Conservation (phyloP, 805 yeast genomes). For the Priceomyces castillae region DNA sequence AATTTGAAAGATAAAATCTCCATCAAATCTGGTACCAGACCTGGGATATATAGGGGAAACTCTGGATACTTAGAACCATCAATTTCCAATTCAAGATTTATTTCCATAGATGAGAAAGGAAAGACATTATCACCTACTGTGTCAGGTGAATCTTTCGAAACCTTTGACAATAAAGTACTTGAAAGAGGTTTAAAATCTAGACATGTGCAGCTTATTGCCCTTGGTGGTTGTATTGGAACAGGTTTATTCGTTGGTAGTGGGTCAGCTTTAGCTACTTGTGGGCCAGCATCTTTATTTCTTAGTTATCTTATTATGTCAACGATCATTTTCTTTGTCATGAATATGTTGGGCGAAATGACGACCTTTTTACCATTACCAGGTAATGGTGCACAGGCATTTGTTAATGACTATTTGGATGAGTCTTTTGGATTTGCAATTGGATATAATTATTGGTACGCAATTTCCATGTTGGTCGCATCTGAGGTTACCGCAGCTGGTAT, state of each 20-base stretch:
- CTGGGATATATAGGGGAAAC: conserved; percentile 24
- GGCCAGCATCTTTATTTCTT: conserved; percentile 62
- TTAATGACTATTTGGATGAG: conserved; percentile 24
- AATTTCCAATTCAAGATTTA: conserved; percentile 27
- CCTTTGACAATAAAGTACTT: conserved; percentile 23
- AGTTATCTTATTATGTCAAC: conserved; percentile 21
- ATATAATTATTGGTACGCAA: conserved; percentile 35
- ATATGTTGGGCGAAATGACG: conserved; percentile 32
- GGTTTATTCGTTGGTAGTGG: conserved; percentile 69
- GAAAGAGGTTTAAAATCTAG: conserved; percentile 39
- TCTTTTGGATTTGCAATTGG: conserved; percentile 35
- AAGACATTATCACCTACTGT: conserved; percentile 17
- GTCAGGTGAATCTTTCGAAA: conserved; percentile 15
- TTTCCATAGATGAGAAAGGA: conserved; percentile 23
- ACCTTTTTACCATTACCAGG: conserved; percentile 35
- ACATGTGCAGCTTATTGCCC: conserved; percentile 72
- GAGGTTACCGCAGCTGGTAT: conserved; percentile 37
- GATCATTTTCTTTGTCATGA: conserved; percentile 30
- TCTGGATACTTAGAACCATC: conserved; percentile 24
- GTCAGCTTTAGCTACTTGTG: conserved; percentile 54
- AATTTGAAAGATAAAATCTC: neutral
- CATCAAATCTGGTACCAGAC: conserved; percentile 7
- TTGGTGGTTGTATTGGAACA: conserved; percentile 81
- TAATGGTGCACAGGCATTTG: conserved; percentile 31
- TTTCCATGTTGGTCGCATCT: conserved; percentile 31